Percentiles rank a stretch among this genome's conserved stretches.
Evolutionary conservation across 2,329 filamentous ascomycete genomes (phyloP).

Genomic region (Xylariaceae sp.): DNA sequence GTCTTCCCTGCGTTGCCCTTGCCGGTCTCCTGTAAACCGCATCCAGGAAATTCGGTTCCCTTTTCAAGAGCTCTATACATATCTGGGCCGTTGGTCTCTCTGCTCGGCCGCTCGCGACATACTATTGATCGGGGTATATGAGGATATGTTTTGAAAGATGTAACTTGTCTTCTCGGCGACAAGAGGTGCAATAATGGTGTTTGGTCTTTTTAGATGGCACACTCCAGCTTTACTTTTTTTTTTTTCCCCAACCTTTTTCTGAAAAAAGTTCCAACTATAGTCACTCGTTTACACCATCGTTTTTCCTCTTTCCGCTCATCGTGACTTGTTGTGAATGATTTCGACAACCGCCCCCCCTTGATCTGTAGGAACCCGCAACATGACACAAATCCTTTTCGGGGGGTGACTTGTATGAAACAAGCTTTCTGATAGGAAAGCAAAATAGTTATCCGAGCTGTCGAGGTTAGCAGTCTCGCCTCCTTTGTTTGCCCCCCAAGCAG

Average conservation of each 20-base stretch:
- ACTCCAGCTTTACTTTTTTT: constrained; percentile 21
- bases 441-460: too few relatives aligned
- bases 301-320: not conserved
- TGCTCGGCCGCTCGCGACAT: constrained; percentile 6
- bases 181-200: constrained; percentile 15
- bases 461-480: too few relatives aligned
- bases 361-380: not conserved
- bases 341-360: not conserved
- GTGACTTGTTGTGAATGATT: not conserved
- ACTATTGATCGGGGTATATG: constrained; percentile 26
- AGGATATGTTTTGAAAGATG: constrained; percentile 22
- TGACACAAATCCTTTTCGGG: not conserved
- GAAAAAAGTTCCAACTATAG: constrained; percentile 28
- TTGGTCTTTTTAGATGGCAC: constrained; percentile 22
- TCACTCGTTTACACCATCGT: constrained; percentile 25
- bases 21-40: constrained; percentile 27
- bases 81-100: constrained; percentile 10
- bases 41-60: not conserved
- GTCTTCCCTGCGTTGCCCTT: constrained; percentile 30
- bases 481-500: too few relatives aligned
- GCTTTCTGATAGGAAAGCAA: too few relatives aligned
- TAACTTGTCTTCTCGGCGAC: not conserved
- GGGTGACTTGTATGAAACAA: not conserved
- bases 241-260: too few relatives aligned
- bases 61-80: constrained; percentile 12